Evolutionary conservation across 805 yeast genomes (phyloP).

Genomic region (Danielia reshetovae): DNA sequence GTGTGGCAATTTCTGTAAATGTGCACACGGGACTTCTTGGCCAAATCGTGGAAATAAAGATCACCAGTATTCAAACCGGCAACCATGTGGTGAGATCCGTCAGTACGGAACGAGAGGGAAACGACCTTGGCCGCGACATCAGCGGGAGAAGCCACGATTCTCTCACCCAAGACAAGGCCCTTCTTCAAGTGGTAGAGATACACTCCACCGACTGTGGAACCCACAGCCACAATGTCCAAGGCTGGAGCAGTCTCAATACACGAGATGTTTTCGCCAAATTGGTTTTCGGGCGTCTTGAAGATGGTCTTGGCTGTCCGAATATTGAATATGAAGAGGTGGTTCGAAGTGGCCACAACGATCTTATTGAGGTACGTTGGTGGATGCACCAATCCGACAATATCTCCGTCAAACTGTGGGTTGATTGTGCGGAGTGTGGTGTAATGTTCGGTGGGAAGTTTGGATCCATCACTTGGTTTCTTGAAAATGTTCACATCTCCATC

Average conservation of each 20-base stretch:
- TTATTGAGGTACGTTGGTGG: constrained; percentile 92
- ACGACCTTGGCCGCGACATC: constrained; percentile 42
- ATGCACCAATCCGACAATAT: constrained; percentile 66
- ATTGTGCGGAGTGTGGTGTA: constrained; percentile 58
- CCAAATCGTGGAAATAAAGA: constrained; percentile 78
- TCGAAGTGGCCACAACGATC: constrained; percentile 73
- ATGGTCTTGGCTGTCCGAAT: constrained; percentile 72
- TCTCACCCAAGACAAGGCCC: constrained; percentile 47
- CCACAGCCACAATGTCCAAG: constrained; percentile 77
- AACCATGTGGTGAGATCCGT: constrained; percentile 79
- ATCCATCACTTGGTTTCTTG: constrained; percentile 39
- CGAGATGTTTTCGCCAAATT: constrained; percentile 54
- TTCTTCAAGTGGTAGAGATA: constrained; percentile 63
- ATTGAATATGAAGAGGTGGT: constrained; percentile 61
- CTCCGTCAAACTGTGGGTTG: constrained; percentile 61
- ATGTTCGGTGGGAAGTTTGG: constrained; percentile 54
- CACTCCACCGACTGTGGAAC: constrained; percentile 65
- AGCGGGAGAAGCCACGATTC: constrained; percentile 44
- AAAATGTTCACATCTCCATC: constrained; percentile 49
- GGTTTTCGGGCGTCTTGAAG: constrained; percentile 46
- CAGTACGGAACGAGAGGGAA: constrained; percentile 84
- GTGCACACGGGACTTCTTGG: constrained; percentile 69
- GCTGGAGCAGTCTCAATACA: constrained; percentile 83
- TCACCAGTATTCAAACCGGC: constrained; percentile 80
- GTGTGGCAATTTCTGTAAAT: constrained; percentile 68